Percentiles rank a stretch among this genome's conserved stretches.
phyloP scores from a whole-genome alignment of 2,329 filamentous ascomycete species.

The Clathrospora elynae region DNA sequence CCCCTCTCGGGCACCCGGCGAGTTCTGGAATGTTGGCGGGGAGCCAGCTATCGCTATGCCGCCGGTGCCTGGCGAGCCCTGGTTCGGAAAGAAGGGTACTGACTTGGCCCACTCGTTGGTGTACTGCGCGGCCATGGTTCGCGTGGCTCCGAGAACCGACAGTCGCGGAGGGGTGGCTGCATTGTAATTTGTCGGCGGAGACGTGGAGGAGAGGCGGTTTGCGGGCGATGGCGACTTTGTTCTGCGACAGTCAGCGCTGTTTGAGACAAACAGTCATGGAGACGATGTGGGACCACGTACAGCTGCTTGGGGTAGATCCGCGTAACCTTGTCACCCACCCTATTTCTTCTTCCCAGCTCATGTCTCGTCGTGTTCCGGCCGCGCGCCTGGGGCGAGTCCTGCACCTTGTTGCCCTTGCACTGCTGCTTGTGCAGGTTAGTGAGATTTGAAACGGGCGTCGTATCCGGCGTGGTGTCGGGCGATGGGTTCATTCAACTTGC shows the following conservation, averaged over 20 bases:
- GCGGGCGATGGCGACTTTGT: constrained; percentile 45
- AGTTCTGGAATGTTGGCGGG: constrained; percentile 49
- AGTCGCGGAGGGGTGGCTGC: constrained; percentile 48
- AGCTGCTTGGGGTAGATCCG: constrained; percentile 50
- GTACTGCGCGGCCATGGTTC: constrained; percentile 45
- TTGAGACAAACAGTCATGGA: constrained; percentile 7
- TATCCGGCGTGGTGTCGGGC: constrained; percentile 38
- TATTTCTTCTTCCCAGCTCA: constrained; percentile 52
- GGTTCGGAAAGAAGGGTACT: constrained; percentile 50
- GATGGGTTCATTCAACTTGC: constrained; percentile 49
- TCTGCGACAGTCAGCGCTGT: constrained; percentile 31
- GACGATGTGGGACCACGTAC: constrained; percentile 30
- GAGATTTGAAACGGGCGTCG: constrained; percentile 43
- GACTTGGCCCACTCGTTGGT: constrained; percentile 56
- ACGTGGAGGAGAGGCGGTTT: constrained; percentile 44
- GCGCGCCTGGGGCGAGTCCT: constrained; percentile 44
- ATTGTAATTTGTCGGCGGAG: constrained; percentile 43
- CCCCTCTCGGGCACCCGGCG: constrained; percentile 38
- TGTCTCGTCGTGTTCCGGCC: constrained; percentile 47
- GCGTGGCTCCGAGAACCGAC: constrained; percentile 47
- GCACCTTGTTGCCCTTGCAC: constrained; percentile 40
- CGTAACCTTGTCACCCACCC: constrained; percentile 45
- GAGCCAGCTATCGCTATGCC: constrained; percentile 54
- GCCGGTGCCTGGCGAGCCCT: constrained; percentile 45
- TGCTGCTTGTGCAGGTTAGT: constrained; percentile 45